A percentile compares a stretch with the other conserved stretches of the same genome.
phyloP scores from a whole-genome alignment of 2,329 filamentous ascomycete genomes.

The Aspergillus neotritici region DNA sequence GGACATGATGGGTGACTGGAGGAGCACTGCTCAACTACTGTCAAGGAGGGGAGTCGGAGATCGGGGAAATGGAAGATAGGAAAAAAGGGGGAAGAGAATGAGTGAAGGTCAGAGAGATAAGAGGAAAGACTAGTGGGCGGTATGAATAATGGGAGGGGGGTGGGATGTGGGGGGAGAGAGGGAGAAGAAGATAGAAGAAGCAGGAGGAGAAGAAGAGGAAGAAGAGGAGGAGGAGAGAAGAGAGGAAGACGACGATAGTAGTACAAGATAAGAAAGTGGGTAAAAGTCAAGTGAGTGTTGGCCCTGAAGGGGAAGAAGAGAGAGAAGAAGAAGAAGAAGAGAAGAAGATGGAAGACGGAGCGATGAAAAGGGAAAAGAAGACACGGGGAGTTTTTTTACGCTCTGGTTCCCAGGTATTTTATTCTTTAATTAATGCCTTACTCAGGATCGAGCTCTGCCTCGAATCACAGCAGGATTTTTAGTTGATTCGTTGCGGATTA shows the following conservation, averaged over 20 bases:
- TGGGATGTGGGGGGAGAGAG: not conserved
- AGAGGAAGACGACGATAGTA: no score
- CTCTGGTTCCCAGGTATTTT: no score
- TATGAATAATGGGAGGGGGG: not conserved
- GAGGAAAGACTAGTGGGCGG: not conserved
- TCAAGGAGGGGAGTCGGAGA: constrained; percentile 2
- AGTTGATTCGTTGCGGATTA: no score
- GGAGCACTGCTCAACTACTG: constrained; percentile 21
- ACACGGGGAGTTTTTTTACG: not conserved
- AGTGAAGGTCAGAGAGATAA: constrained; percentile 1
- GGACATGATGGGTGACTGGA: constrained; percentile 48
- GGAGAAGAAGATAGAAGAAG: not conserved
- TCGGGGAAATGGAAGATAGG: constrained; percentile 1
- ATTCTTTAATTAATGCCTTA: no score
- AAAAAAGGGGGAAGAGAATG: constrained; percentile 1
- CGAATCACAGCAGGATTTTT: no score
- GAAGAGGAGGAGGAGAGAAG: not conserved
- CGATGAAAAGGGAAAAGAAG: constrained; percentile 4
- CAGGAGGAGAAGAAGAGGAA: not conserved
- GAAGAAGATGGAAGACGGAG: constrained; percentile 5
- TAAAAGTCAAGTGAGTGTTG: no score
- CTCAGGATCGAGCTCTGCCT: no score
- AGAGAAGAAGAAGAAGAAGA: constrained; percentile 9
- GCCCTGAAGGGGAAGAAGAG: not conserved
- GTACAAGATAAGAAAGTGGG: no score